phyloP scores from a whole-genome alignment of 2,329 filamentous ascomycete genomes.

The Cylindrodendrum hubeiense region DNA sequence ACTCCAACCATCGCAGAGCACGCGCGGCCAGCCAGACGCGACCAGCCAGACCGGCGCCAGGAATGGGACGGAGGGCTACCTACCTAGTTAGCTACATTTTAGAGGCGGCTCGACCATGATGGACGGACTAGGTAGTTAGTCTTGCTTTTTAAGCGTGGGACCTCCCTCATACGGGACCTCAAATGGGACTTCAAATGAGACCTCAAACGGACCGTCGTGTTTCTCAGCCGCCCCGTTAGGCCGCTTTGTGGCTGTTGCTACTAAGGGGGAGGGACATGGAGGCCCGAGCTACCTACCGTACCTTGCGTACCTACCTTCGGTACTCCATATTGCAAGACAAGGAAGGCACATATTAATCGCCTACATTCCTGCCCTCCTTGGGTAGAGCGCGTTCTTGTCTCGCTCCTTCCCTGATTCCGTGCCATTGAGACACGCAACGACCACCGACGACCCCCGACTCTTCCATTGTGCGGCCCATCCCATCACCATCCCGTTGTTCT shows the following conservation, averaged over 20 bases:
- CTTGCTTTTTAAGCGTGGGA: background rate
- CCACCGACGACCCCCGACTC: background rate
- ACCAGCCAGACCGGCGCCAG: background rate
- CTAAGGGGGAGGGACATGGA: background rate
- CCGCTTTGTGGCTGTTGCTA: conserved; percentile 3
- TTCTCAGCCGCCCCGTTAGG: background rate
- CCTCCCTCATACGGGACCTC: background rate
- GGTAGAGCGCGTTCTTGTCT: background rate
- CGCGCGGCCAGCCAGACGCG: background rate
- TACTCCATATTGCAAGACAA: background rate
- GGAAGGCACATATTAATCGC: background rate
- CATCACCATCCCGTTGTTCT: background rate
- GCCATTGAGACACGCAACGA: background rate
- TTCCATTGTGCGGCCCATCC: background rate
- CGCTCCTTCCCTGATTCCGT: background rate
- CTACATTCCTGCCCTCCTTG: background rate
- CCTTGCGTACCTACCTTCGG: background rate
- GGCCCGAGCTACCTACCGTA: background rate
- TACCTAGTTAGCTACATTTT: no score
- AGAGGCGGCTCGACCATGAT: background rate
- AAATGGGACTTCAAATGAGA: background rate
- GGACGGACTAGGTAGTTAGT: background rate
- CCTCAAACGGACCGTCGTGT: background rate
- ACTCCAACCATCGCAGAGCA: background rate
- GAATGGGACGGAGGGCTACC: background rate